Evolutionary conservation across 768 basidiomycete species (phyloP), one percentile per base, ranked within the genome.

Genomic region (Peribolospora baueri): DNA sequence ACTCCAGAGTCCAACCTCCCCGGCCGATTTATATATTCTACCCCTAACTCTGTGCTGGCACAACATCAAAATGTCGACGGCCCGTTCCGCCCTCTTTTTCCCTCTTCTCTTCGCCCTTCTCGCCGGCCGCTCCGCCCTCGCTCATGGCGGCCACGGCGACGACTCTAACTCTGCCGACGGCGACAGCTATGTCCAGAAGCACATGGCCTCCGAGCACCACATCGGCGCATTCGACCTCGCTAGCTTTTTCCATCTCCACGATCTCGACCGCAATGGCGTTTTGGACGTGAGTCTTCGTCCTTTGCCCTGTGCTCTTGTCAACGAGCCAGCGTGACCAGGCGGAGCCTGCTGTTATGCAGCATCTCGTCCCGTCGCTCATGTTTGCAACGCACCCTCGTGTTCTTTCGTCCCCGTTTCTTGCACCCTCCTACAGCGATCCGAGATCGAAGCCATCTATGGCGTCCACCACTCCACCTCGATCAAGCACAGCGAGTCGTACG

Each of bases 401-500:
- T 58, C 56, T 10, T 39, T 42, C 45, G 45, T 42, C 7, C 25
- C n/a, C 10, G 3, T 5, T 3, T 1, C 25, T 14, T 8, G 78
- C 63, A 84, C 84, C 0, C 63, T 75, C 53, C 86, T 86, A 80
- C 80, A 84, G 65, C 72, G 72, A 56, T 79, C 79, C 54, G 91
- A 98, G 67, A 82, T 98, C 57, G 82, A 93, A 67, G 87, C 88
- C 14, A 78, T 98, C 45, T 98, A 98, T 61, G 91, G 91, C 53
- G 81, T 95, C 6, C 87, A 93, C 66, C 90, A 95, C 63, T 74
- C 86, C 55, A 84, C 81, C 65, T 82, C 80, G 14, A 56, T 52
- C 39, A 61, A 61, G 52, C 56, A 49, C 11, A 42, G 54, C 25
- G 57, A 54, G 47, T 51, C 52, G 7, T 54, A 57, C 55, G 60